Conservation (phyloP, 805 yeast species). For the Hanseniaspora lachancei region DNA sequence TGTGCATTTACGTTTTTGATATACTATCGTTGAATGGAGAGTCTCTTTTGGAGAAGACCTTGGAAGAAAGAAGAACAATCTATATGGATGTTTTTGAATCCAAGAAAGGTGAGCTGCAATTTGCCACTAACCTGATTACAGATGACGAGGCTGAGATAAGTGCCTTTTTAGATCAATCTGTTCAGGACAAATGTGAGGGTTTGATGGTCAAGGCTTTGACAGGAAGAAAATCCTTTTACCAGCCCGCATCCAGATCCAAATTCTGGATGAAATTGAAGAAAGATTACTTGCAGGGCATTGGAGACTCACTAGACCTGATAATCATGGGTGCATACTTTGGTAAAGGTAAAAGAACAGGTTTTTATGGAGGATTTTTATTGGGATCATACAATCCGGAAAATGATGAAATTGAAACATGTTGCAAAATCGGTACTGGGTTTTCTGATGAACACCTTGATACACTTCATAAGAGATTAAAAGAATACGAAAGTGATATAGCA, state of each 20-base stretch:
- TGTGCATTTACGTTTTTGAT: slow-evolving; percentile 88
- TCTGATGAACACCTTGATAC: slow-evolving; percentile 65
- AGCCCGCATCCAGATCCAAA: slow-evolving; percentile 87
- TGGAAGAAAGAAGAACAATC: slow-evolving; percentile 55
- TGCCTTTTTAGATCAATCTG: slow-evolving; percentile 72
- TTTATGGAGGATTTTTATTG: slow-evolving; percentile 84
- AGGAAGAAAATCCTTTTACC: slow-evolving; percentile 70
- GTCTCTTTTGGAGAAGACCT: slow-evolving; percentile 51
- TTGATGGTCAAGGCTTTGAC: slow-evolving; percentile 85
- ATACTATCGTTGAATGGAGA: slow-evolving; percentile 61
- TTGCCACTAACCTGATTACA: slow-evolving; percentile 64
- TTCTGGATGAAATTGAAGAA: slow-evolving; percentile 94
- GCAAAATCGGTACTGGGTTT: slow-evolving; percentile 96
- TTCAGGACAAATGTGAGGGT: slow-evolving; percentile 86
- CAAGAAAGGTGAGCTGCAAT: slow-evolving; percentile 66
- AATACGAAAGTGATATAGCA: slow-evolving; percentile 52
- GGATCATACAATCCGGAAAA: slow-evolving; percentile 84
- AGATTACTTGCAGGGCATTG: slow-evolving; percentile 88
- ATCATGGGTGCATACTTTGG: slow-evolving; percentile 92
- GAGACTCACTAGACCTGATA: slow-evolving; percentile 86
- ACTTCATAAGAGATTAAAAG: slow-evolving; percentile 47
- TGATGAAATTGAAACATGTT: slow-evolving; percentile 87
- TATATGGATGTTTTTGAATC: slow-evolving; percentile 44
- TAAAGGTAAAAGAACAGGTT: slow-evolving; percentile 85
- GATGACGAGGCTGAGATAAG: slow-evolving; percentile 65